Conservation (phyloP, 1,139 yeast species). For the Groenewaldozyma sp. region DNA sequence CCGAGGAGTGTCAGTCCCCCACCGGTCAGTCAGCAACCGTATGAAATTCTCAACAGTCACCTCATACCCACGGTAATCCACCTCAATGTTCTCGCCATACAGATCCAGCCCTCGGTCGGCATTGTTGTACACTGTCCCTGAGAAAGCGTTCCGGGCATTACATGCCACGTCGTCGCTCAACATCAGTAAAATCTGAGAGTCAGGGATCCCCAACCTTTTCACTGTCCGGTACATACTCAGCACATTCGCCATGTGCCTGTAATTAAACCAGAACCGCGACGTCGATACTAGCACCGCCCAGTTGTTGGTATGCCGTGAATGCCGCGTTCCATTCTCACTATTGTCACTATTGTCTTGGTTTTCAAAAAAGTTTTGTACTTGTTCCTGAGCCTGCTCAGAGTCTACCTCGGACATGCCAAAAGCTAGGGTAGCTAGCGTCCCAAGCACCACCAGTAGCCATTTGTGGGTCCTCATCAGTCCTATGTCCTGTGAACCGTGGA, state of each 20-base stretch:
- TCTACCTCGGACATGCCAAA: no score
- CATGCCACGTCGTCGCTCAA: conserved; percentile 95
- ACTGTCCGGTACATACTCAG: conserved; percentile 92
- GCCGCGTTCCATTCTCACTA: conserved; percentile 1
- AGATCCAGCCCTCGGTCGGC: conserved; percentile 90
- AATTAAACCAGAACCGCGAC: conserved; percentile 96
- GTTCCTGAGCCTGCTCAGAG: no score
- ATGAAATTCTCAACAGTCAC: conserved; percentile 96
- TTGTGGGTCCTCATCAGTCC: no score
- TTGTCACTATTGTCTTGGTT: not conserved
- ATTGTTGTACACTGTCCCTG: conserved; percentile 92
- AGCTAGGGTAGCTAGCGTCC: no score
- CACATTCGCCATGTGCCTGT: conserved; percentile 95
- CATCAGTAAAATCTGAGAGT: conserved; percentile 94
- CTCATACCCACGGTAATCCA: conserved; percentile 94
- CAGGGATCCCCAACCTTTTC: conserved; percentile 92
- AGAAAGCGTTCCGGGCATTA: conserved; percentile 90
- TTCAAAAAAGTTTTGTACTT: conserved; percentile 4
- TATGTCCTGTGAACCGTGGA: no score
- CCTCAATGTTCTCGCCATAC: conserved; percentile 91
- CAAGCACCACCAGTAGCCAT: no score
- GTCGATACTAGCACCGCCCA: conserved; percentile 88
- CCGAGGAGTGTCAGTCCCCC: conserved; percentile 91
- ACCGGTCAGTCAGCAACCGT: conserved; percentile 80
- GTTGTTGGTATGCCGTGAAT: conserved; percentile 21